phyloP scores from a whole-genome alignment of 2,329 filamentous ascomycete genomes.

The Fusarium mangiferae region DNA sequence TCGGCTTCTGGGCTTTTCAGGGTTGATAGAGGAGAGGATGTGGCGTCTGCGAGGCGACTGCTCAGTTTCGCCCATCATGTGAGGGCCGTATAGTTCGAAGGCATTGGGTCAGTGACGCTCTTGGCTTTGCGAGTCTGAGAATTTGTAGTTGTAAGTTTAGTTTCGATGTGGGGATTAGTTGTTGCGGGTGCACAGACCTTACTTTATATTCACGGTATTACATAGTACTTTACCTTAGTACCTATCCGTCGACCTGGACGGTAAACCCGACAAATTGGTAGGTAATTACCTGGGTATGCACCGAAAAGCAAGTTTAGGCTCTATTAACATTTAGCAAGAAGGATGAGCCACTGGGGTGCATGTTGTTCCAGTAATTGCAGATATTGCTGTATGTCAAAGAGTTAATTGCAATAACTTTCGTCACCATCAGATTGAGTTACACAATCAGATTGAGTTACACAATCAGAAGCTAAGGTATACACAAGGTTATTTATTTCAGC shows the following conservation, averaged over 20 bases:
- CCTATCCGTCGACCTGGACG: not conserved
- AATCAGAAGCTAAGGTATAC: not conserved
- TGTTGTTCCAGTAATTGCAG: not conserved
- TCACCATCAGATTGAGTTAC: not conserved
- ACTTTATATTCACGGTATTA: not conserved
- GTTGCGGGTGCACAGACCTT: not conserved
- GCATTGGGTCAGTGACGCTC: constrained; percentile 21
- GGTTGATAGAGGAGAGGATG: constrained; percentile 62
- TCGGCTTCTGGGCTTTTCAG: constrained; percentile 11
- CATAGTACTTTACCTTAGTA: no score
- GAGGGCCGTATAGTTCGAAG: constrained; percentile 34
- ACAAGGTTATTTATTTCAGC: not conserved
- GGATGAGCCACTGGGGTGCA: not conserved
- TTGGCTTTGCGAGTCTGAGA: not conserved
- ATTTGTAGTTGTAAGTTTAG: constrained; percentile 2
- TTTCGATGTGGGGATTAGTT: constrained; percentile 13
- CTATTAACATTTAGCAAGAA: not conserved
- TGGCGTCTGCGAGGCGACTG: constrained; percentile 57
- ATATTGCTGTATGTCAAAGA: not conserved
- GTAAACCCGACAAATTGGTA: not conserved
- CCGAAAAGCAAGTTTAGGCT: not conserved
- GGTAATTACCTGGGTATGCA: not conserved
- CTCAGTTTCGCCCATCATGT: constrained; percentile 48
- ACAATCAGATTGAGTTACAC: no score
- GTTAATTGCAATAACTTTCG: not conserved